Percentiles rank a stretch among this genome's conserved stretches.
Evolutionary conservation across 176 grass and related monocot species (phyloP).

Genomic region (bread wheat (Triticum aestivum)): DNA sequence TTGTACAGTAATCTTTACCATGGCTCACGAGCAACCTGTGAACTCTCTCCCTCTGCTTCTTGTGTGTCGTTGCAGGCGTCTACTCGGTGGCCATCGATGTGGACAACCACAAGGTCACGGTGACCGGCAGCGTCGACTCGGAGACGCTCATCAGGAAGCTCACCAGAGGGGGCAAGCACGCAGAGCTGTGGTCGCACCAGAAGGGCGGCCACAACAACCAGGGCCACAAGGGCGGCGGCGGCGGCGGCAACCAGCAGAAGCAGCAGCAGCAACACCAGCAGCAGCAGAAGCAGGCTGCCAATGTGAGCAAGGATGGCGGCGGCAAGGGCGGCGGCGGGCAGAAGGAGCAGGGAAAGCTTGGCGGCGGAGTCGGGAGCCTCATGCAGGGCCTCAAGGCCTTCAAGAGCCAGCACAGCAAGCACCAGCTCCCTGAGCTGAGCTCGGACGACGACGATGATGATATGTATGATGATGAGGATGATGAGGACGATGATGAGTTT

Average conservation of each 20-base stretch:
- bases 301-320: constrained; percentile 41
- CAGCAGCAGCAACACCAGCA: constrained; percentile 43
- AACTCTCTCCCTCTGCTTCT: not conserved
- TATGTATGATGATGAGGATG: constrained; percentile 60
- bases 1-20: constrained; percentile 13
- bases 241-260: constrained; percentile 39
- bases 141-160: constrained; percentile 84
- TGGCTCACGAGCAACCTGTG: constrained; percentile 43
- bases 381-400: constrained; percentile 89
- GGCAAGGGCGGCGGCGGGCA: constrained; percentile 43
- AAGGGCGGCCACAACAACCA: constrained; percentile 54
- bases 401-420: constrained; percentile 81
- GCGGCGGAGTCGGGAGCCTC: constrained; percentile 54
- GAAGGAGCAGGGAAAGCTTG: constrained; percentile 71
- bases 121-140: constrained; percentile 65
- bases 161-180: constrained; percentile 77
- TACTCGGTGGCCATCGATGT: constrained; percentile 82
- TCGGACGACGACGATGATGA: constrained; percentile 89
- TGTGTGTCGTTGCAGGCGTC: constrained; percentile 58
- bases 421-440: constrained; percentile 50
- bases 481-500: constrained; percentile 63
- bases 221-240: constrained; percentile 39
- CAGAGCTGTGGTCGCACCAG: constrained; percentile 78
- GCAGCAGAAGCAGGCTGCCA: constrained; percentile 52
- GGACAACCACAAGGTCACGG: constrained; percentile 88